Conservation (phyloP, 352 stramenopile genomes). For the Globisporangium megalacanthum region DNA sequence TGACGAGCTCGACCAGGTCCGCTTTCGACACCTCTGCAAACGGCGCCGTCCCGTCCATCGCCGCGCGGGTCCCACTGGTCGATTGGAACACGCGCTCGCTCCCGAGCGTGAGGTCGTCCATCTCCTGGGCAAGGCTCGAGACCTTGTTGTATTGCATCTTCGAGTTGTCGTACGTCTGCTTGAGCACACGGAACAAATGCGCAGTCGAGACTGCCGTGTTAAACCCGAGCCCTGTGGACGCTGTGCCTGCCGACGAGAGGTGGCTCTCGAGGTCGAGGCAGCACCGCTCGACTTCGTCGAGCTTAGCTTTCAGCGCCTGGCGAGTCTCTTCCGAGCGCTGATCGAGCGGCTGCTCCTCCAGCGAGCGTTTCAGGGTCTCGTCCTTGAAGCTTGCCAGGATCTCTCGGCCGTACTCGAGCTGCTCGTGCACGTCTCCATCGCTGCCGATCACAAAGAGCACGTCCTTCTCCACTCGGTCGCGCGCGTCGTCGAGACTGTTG, state of each 20-base stretch:
- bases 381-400: conserved; percentile 69
- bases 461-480: conserved; percentile 62
- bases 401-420: conserved; percentile 63
- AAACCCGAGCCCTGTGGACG: conserved; percentile 7
- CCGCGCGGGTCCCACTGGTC: conserved; percentile 15
- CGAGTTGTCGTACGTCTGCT: conserved; percentile 71
- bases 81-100: conserved; percentile 20
- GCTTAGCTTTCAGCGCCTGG: conserved; percentile 38
- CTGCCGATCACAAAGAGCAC: conserved; percentile 75
- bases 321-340: conserved; percentile 55
- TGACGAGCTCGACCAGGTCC: conserved; percentile 44
- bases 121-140: conserved; percentile 38
- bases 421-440: conserved; percentile 70
- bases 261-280: conserved; percentile 49
- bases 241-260: conserved; percentile 30
- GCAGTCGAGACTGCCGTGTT: conserved; percentile 24
- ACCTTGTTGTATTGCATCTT: conserved; percentile 72
- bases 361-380: conserved; percentile 44
- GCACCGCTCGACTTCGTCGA: conserved; percentile 42
- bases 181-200: conserved; percentile 62
- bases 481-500: conserved; percentile 46
- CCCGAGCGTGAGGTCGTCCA: conserved; percentile 47
- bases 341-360: conserved; percentile 68
- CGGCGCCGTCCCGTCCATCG: conserved; percentile 14
- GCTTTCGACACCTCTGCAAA: conserved; percentile 26